A percentile compares a stretch with the other conserved stretches of the same genome.
phyloP scores from a whole-genome alignment of 2,329 filamentous ascomycete species.

The Colletotrichum simmondsii region DNA sequence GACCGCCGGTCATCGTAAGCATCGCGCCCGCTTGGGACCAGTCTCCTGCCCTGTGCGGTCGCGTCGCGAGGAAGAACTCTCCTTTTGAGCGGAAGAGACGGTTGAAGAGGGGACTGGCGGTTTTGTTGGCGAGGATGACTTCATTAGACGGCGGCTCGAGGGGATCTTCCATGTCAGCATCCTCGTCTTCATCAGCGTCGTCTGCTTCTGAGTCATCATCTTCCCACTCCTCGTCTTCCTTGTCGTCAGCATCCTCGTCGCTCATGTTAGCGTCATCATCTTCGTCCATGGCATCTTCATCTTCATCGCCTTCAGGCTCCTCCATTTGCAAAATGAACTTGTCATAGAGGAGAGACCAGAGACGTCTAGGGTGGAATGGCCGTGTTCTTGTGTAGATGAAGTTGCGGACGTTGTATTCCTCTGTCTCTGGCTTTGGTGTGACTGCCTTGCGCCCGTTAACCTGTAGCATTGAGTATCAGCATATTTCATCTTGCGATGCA shows the following conservation, averaged over 20 bases:
- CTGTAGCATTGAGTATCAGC: conserved; percentile 33
- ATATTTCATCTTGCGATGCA: conserved; percentile 38
- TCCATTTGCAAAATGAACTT: conserved; percentile 64
- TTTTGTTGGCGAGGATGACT: conserved; percentile 65
- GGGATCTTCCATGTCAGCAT: conserved; percentile 38
- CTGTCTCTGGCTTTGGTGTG: conserved; percentile 76
- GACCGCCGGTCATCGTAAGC: conserved; percentile 68
- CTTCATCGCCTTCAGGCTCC: conserved; percentile 46
- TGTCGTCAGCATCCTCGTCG: conserved; percentile 39
- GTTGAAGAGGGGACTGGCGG: conserved; percentile 60
- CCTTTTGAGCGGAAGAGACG: conserved; percentile 73
- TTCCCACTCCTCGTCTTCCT: conserved; percentile 36
- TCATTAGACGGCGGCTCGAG: conserved; percentile 50
- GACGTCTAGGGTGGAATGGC: conserved; percentile 61
- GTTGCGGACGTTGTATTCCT: conserved; percentile 78
- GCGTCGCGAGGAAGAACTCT: conserved; percentile 68
- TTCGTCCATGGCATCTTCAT: conserved; percentile 23
- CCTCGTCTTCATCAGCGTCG: conserved; percentile 37
- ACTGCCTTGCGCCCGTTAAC: conserved; percentile 62
- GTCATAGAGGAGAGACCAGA: conserved; percentile 57
- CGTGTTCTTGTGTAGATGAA: conserved; percentile 74
- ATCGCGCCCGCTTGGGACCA: conserved; percentile 75
- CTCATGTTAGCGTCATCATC: conserved; percentile 44
- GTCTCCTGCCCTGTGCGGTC: conserved; percentile 64
- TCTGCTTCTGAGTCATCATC: conserved; percentile 45